A percentile compares a stretch with the other conserved stretches of the same genome.
phyloP scores from a whole-genome alignment of 1,284 basidiomycete species.

The Cutaneotrichosporon sp. region DNA sequence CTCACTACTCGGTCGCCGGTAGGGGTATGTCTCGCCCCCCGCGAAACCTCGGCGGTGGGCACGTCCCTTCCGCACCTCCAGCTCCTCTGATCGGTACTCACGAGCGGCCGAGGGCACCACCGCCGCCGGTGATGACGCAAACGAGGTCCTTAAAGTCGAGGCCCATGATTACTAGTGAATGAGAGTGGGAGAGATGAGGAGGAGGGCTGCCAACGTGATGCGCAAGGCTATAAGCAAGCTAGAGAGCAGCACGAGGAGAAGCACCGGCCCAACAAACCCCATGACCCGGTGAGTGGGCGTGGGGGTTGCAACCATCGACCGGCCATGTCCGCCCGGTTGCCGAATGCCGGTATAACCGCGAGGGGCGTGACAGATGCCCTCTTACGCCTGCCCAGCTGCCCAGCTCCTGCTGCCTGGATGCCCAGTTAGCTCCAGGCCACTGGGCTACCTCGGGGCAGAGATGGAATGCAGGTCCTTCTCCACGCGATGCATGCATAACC shows the following conservation, averaged over 20 bases:
- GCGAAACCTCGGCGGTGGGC: too few species aligned
- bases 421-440: too few species aligned
- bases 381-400: too few species aligned
- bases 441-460: too few species aligned
- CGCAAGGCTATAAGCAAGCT: not conserved
- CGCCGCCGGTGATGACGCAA: conserved; percentile 92
- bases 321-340: conserved; percentile 3
- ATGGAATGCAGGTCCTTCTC: not conserved
- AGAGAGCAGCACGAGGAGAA: not conserved
- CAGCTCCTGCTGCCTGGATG: too few species aligned
- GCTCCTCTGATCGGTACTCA: too few species aligned
- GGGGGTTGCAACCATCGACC: not conserved
- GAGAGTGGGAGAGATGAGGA: not conserved
- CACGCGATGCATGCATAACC: not conserved
- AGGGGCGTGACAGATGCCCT: too few species aligned
- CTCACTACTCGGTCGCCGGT: too few species aligned
- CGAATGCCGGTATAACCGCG: not conserved
- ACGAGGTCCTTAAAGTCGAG: conserved; percentile 81
- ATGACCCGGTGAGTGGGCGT: not conserved
- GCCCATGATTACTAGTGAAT: conserved; percentile 2
- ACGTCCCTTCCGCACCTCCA: too few species aligned
- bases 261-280: not conserved
- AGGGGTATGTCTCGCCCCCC: too few species aligned
- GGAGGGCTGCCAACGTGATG: not conserved
- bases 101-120: conserved; percentile 90